Base-by-base conservation (phyloP, 352 stramenopile genomes). In the Pythium phragmiticola region DNA sequence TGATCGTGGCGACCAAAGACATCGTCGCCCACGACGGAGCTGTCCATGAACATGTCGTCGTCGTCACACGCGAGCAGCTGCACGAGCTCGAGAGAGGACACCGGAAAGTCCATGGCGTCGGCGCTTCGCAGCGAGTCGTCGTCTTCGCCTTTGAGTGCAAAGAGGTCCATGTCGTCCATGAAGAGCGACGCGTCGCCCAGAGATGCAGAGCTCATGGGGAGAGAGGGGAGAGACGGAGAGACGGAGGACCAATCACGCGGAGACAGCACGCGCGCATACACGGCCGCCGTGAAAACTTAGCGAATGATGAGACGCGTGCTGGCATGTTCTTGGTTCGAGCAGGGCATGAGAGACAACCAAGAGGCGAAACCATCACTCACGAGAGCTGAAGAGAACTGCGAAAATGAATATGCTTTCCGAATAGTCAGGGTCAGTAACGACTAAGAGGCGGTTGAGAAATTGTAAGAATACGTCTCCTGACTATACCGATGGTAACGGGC, bases 121-220 rank as follows among this genome's bases (percentile, higher is more conserved):
- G 47, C 14, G 34, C 33, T 54, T 39, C 74, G 39, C n/a, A 63
- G 51, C 17, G 74, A 74, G 51, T 37, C 43, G 49, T 74, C 64
- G 46, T 66, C 69, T 63, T 87, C 63, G 34, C 64, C 57, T 49
- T 68, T 64, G 45, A 68, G 54, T 43, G 53, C 45, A 43, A 88
- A 69, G 26, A 88, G 70, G 42, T 85, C 78, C 57, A 63, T 63
- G 69, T 84, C 78, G 69, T 84, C 78, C 71, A 84, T 74, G 58
- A 87, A 66, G 11, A 71, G 65, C 57, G 57, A 43, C 56, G 58
- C 55, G 58, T 71, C 65, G 46, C 57, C 45, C 21, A 64, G 28
- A 19, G 42, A 53, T 12, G 58, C 36, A 2, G 19, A 21, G 39
- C 52, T 43, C 51, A 68, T 68, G 52, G 33, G 21, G 2, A 26